Evolutionary conservation across 2,329 filamentous ascomycete species (phyloP).

Genomic region (Tolypocladium sp.): DNA sequence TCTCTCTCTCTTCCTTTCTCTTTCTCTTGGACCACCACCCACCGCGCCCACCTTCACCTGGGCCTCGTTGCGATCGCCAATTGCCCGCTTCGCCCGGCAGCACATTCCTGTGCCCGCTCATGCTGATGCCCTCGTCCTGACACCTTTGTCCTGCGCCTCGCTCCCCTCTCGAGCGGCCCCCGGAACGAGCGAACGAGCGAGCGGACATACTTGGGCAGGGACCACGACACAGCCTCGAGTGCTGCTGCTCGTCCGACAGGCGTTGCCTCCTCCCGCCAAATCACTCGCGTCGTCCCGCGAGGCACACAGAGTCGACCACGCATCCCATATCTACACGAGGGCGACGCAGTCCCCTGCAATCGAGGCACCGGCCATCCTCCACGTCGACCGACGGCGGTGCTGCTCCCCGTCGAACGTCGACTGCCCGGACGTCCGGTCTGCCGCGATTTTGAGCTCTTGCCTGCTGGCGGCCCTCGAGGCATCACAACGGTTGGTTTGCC

Average conservation of each 20-base stretch:
- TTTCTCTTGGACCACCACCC: not conserved
- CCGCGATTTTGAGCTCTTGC: conserved; percentile 13
- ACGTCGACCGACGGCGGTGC: conserved; percentile 21
- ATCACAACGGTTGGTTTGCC: conserved; percentile 11
- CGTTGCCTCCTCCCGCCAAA: not conserved
- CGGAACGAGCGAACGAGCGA: not conserved
- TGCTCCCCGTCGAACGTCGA: conserved; percentile 20
- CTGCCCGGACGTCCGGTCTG: conserved; percentile 9
- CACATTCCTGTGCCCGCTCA: not conserved
- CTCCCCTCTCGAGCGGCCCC: not conserved
- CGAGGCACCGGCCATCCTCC: not conserved
- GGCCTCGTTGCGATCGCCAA: not conserved
- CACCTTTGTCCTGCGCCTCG: not conserved
- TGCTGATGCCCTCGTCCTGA: not conserved
- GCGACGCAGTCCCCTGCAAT: not conserved
- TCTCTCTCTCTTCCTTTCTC: too few species aligned
- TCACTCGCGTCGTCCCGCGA: not conserved
- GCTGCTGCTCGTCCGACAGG: not conserved
- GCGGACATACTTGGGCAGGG: conserved; percentile 1
- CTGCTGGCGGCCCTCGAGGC: conserved; percentile 9
- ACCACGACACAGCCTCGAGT: not conserved
- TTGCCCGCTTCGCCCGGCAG: not conserved
- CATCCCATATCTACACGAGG: not conserved
- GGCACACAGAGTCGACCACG: not conserved
- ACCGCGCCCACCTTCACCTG: not conserved